Evolutionary conservation across 805 yeast species (phyloP).

Genomic region (Myxozyma neglecta): DNA sequence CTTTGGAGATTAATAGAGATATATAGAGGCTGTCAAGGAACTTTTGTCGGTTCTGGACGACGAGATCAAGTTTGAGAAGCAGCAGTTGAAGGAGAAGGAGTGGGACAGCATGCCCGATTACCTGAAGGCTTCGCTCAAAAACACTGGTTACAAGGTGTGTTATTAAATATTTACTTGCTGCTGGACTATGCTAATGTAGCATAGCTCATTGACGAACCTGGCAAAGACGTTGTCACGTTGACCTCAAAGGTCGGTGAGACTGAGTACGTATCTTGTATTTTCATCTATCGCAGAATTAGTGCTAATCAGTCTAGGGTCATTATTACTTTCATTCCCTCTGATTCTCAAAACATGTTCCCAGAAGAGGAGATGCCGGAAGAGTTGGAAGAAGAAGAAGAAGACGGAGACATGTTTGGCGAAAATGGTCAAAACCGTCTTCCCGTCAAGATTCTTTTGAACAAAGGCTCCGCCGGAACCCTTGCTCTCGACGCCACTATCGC

Average conservation of each 20-base stretch:
- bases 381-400: constrained; percentile 15
- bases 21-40: neutral
- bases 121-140: neutral
- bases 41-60: constrained; percentile 4
- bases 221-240: no score
- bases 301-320: neutral
- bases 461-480: constrained; percentile 21
- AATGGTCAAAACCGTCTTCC: constrained; percentile 9
- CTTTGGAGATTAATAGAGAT: neutral
- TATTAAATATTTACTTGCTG: neutral
- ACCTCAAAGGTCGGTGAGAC: neutral
- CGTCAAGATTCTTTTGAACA: constrained; percentile 19
- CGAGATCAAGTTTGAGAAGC: constrained; percentile 18
- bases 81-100: constrained; percentile 12
- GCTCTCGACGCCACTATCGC: constrained; percentile 9
- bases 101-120: constrained; percentile 8
- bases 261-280: neutral
- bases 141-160: constrained; percentile 10
- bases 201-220: neutral
- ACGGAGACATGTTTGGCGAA: constrained; percentile 13
- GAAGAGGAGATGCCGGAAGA: neutral
- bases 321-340: constrained; percentile 21
- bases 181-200: no score
- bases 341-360: constrained; percentile 8
- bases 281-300: neutral